Evolutionary conservation across 352 stramenopile genomes (phyloP), one percentile per base, ranked within the genome.

Genomic region (Blastocystis sp.): DNA sequence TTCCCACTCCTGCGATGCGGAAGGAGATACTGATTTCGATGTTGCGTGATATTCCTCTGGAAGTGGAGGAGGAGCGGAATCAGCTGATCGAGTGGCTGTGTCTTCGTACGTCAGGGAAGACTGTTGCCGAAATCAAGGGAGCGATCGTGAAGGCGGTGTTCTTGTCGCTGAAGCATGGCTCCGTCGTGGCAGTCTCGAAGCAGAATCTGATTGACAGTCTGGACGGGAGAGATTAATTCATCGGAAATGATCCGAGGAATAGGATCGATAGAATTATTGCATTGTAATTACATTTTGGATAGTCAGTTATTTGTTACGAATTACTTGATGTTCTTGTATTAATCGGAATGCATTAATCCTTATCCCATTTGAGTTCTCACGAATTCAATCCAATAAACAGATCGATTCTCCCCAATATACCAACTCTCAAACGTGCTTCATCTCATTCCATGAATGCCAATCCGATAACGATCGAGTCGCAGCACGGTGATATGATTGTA

Each of bases 401-500:
- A n/a, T n/a, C n/a, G n/a, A n/a, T n/a, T n/a, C n/a, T n/a, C n/a
- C n/a, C n/a, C n/a, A n/a, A n/a, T n/a, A n/a, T 21, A 54, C 11
- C 46, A 54, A 21, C 46, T 54, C 21, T 54, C 46, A 21, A 54
- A 11, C 21, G 21, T 54, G 11, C 11, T 54, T 21, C 21, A 54
- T 72, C 61, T 72, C 40, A 34, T 24, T 29, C 9, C 3, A 81
- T 81, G 69, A 64, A 29, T 38, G 81, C 93, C 93, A 61, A 93
- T 93, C 88, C 93, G 88, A 84, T 94, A 65, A 93, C 91, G 42
- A 95, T 98, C 86, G 94, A 98, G 87, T 97, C 94, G 51, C 93
- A 98, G 89, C 95, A 99, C 88, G 94, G 97, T 88, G 95, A 98
- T 89, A 97, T 98, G 92, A 94, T 95, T 88, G 92, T 95, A 90